phyloP scores from a whole-genome alignment of 331 rosid species.

The Stylosanthes scabra region DNA sequence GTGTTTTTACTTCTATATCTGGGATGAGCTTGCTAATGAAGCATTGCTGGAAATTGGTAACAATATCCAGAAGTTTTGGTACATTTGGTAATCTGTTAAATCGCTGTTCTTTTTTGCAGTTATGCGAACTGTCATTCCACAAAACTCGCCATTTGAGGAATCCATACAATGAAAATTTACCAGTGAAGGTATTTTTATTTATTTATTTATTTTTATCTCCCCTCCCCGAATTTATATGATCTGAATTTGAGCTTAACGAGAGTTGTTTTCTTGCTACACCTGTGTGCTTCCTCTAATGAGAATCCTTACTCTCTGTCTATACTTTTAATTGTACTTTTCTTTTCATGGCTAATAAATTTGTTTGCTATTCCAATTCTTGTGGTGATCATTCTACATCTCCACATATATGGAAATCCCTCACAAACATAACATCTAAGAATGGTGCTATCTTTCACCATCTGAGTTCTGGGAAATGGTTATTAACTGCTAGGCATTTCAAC shows the following conservation, averaged over 20 bases:
- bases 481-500: constrained; percentile 20
- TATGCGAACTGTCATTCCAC: constrained; percentile 97
- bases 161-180: constrained; percentile 98
- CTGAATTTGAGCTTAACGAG: background rate
- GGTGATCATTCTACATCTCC: constrained; percentile 13
- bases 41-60: constrained; percentile 10
- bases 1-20: background rate
- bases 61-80: constrained; percentile 30
- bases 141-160: constrained; percentile 98
- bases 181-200: constrained; percentile 79
- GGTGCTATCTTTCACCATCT: constrained; percentile 4
- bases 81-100: constrained; percentile 40
- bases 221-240: no score
- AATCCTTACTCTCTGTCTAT: background rate
- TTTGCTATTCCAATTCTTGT: constrained; percentile 18
- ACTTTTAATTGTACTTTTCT: background rate
- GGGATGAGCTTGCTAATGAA: constrained; percentile 29
- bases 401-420: constrained; percentile 10
- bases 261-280: constrained; percentile 24
- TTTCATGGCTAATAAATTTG: background rate
- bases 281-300: constrained; percentile 2
- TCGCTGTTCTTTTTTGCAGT: constrained; percentile 65
- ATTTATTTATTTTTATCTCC: no score
- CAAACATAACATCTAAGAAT: background rate
- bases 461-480: constrained; percentile 1